These are phyloP conservation scores for Turnera subulata DNA, from an alignment of 345 rosid species.

Conservation along the genomic window DNA sequence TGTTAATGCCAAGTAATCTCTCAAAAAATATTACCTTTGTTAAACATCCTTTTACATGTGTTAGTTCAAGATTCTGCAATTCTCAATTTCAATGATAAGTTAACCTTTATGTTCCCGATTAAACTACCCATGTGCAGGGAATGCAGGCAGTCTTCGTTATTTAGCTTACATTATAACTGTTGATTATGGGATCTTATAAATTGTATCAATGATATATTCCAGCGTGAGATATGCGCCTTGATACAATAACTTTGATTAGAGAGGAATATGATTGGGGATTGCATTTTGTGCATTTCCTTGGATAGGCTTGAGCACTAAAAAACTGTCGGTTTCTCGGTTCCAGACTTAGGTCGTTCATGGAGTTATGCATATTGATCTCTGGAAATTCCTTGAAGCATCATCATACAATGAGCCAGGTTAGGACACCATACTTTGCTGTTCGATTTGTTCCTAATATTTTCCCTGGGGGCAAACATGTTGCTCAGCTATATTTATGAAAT, in stretches of 20 bases:
- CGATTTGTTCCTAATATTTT: slow-evolving; percentile 1
- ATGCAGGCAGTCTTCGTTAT: no score
- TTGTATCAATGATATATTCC: no score
- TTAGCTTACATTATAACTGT: no score
- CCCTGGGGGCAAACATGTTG: background rate
- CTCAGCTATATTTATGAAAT: background rate
- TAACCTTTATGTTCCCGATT: no score
- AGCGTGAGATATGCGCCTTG: background rate
- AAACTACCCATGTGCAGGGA: no score
- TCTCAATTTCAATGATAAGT: no score
- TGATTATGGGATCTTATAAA: no score
- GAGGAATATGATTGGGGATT: background rate
- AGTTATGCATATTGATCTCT: slow-evolving; percentile 80
- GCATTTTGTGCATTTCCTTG: no score
- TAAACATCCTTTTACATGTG: background rate
- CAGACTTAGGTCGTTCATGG: slow-evolving; percentile 91
- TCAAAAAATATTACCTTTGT: background rate
- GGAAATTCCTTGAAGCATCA: slow-evolving; percentile 59
- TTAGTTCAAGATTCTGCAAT: background rate
- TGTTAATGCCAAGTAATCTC: background rate
- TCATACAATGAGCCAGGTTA: slow-evolving; percentile 36
- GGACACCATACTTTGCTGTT: slow-evolving; percentile 11
- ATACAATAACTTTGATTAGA: no score
- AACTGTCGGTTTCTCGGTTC: slow-evolving; percentile 4
- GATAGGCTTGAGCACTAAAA: no score